Percentiles rank a stretch among this genome's conserved stretches.
These are phyloP conservation scores for Penicillium daleae DNA, from an alignment of 495 filamentous ascomycete genomes.

Conservation along the genomic window DNA sequence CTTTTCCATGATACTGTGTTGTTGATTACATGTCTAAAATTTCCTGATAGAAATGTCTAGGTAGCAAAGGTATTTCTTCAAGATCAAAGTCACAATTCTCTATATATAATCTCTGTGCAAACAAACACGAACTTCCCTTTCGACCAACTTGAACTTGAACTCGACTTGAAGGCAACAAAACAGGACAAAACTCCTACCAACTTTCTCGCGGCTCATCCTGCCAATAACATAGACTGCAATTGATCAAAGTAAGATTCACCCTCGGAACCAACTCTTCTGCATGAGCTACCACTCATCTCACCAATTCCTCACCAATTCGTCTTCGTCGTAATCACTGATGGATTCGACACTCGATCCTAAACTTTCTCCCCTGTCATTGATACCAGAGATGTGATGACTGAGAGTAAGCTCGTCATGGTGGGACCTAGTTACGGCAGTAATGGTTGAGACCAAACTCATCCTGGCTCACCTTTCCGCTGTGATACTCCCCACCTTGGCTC, in stretches of 20 bases:
- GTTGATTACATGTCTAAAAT: too few relatives aligned
- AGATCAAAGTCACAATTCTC: too few relatives aligned
- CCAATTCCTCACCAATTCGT: neutral
- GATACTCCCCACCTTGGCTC: too few relatives aligned
- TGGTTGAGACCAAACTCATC: neutral
- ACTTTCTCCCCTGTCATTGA: too few relatives aligned
- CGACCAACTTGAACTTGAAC: neutral
- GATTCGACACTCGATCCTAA: neutral
- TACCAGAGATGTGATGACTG: neutral
- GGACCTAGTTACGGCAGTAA: neutral
- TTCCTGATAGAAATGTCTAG: too few relatives aligned
- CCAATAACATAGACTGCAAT: neutral
- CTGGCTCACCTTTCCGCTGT: neutral
- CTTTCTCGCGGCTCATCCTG: neutral
- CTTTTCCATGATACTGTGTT: too few relatives aligned
- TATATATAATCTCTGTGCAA: too few relatives aligned
- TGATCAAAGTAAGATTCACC: neutral
- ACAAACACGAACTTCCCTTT: too few relatives aligned
- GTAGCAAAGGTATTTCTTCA: too few relatives aligned
- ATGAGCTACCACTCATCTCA: neutral
- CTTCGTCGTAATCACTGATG: too few relatives aligned
- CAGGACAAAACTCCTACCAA: neutral
- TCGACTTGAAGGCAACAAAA: neutral
- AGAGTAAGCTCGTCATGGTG: neutral
- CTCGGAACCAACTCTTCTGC: neutral